Evolutionary conservation across 352 stramenopile genomes (phyloP).

Genomic region (Phytopythium vexans): DNA sequence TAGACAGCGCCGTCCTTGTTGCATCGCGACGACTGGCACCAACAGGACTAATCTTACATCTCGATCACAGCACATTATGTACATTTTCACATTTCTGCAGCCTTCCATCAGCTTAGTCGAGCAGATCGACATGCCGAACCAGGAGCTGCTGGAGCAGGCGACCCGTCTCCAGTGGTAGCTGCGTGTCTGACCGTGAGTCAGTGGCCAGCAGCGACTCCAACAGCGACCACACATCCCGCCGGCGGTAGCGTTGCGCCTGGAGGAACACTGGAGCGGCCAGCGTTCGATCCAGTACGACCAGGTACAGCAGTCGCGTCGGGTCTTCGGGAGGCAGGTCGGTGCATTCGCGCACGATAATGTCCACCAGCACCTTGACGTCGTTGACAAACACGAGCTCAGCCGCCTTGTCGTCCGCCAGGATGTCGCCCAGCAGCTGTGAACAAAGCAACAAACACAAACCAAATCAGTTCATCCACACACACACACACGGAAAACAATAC

Average conservation of each 20-base stretch:
- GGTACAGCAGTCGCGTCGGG: constrained; percentile 30
- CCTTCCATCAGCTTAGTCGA: constrained; percentile 33
- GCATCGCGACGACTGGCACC: too few relatives aligned
- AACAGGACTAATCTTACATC: too few relatives aligned
- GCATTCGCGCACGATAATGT: constrained; percentile 64
- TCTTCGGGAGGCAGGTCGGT: constrained; percentile 58
- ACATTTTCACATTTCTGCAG: too few relatives aligned
- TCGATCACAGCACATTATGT: too few relatives aligned
- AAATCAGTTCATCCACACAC: background rate
- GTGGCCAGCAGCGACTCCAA: constrained; percentile 46
- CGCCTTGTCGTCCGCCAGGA: constrained; percentile 40
- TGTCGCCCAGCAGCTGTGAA: constrained; percentile 52
- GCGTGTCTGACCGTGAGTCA: constrained; percentile 35
- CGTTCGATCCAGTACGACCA: constrained; percentile 41
- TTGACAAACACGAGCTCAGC: constrained; percentile 62
- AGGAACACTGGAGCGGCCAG: constrained; percentile 45
- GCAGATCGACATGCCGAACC: constrained; percentile 49
- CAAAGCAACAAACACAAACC: constrained; percentile 1
- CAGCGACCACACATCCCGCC: constrained; percentile 41
- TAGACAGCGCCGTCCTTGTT: too few relatives aligned
- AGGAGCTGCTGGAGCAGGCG: constrained; percentile 42
- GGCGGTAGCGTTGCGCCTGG: constrained; percentile 52
- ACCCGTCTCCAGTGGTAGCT: constrained; percentile 26
- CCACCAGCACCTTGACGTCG: constrained; percentile 71
- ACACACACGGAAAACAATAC: constrained; percentile 1